Evolutionary conservation across 1,284 basidiomycete genomes (phyloP).

Genomic region (Peniophora sp.): DNA sequence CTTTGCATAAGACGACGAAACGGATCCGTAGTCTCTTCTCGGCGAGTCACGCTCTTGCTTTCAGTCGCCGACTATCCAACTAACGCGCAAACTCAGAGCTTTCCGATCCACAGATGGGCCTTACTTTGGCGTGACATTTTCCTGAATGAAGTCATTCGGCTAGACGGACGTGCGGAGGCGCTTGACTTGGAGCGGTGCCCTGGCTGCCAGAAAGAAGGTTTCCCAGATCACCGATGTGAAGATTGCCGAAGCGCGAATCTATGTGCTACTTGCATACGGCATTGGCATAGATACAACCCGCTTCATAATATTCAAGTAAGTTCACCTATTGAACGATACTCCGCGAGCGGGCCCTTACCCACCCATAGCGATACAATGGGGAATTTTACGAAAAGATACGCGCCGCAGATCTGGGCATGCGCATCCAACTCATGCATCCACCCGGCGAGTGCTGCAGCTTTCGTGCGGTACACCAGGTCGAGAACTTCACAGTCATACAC

Average conservation of each 20-base stretch:
- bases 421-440: background rate
- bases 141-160: no score
- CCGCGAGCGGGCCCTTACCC: no score
- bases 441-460: background rate
- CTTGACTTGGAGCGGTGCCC: no score
- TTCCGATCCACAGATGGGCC: no score
- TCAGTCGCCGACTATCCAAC: no score
- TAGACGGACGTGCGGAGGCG: no score
- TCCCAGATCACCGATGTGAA: background rate
- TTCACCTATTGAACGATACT: background rate
- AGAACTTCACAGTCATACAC: constrained; percentile 2
- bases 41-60: no score
- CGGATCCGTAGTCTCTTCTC: no score
- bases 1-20: no score
- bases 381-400: background rate
- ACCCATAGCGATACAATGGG: background rate
- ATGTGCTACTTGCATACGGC: background rate
- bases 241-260: background rate
- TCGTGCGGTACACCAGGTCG: background rate
- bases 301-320: background rate
- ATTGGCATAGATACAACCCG: background rate
- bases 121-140: no score
- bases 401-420: background rate
- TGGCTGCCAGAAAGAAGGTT: no score
- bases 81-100: no score